phyloP scores from a whole-genome alignment of 352 stramenopile species.

The Globisporangium radiosum region DNA sequence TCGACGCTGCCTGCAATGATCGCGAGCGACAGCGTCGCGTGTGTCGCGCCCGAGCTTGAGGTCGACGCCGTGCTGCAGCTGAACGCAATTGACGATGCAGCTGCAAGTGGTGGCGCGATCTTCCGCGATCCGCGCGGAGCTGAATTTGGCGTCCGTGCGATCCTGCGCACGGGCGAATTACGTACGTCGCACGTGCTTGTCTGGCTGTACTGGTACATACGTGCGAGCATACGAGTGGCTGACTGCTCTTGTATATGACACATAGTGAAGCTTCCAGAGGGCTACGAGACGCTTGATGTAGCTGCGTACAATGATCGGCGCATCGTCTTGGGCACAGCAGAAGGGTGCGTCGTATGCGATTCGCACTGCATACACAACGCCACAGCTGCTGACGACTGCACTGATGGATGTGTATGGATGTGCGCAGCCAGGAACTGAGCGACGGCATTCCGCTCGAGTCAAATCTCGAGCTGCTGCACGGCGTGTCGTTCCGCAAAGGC shows the following conservation, averaged over 20 bases:
- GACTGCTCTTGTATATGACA: not conserved
- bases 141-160: slow-evolving; percentile 55
- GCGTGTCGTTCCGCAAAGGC: slow-evolving; percentile 91
- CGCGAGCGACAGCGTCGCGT: slow-evolving; percentile 13
- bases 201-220: slow-evolving; percentile 2
- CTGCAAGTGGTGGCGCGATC: slow-evolving; percentile 24
- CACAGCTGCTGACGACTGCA: no score
- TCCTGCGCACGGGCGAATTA: slow-evolving; percentile 32
- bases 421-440: slow-evolving; percentile 55
- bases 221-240: no score
- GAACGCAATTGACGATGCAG: slow-evolving; percentile 23
- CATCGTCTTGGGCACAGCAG: slow-evolving; percentile 59
- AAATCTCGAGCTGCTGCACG: slow-evolving; percentile 89
- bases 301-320: slow-evolving; percentile 50
- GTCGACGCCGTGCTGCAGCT: slow-evolving; percentile 26
- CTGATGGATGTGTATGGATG: slow-evolving; percentile 3
- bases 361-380: no score
- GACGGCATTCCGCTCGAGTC: slow-evolving; percentile 89
- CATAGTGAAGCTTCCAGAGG: slow-evolving; percentile 47
- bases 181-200: slow-evolving; percentile 12
- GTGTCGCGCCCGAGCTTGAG: slow-evolving; percentile 9
- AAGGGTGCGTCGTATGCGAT: slow-evolving; percentile 42
- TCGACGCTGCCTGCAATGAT: slow-evolving; percentile 45
- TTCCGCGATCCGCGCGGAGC: slow-evolving; percentile 59
- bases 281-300: slow-evolving; percentile 37